Evolutionary conservation across 257 asterid genomes (phyloP), one percentile per base, ranked within the genome.

Genomic region (Solanum sitiens): DNA sequence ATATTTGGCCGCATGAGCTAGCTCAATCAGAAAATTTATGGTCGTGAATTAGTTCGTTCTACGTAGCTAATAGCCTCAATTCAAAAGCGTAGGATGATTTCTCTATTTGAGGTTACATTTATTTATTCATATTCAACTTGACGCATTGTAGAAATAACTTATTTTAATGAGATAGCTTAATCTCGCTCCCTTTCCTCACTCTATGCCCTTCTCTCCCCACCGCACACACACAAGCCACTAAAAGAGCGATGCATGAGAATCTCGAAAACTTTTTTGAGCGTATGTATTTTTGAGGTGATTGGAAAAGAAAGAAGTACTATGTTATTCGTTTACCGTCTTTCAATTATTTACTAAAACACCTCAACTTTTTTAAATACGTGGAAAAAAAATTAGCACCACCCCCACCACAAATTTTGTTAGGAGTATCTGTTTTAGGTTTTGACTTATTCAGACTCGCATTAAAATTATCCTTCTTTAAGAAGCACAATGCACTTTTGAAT

Each of bases 141-240:
- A 4, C 18, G 3, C 1, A 1, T 3, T 2, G 0, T 32, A 18
- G 0, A 70, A 70, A 30, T 20, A 0, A 16, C 21, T 70, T 70
- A 14, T 15, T 68, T 12, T 11, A 0, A 10, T 9, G 3, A 9
- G 13, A 8, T 8, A 8, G 8, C 8, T 59, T 0, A 59, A 20
- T 59, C 68, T 20, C 27, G 0, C 68, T 59, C 68, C 68, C 27
- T 59, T 59, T 13, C 27, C 13, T 59, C 67, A 3, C 25, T 1
- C 30, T 8, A 59, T 20, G 0, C 65, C 25, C 11, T 56, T 56
- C n/a, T 56, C n/a, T 20, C 67, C 67, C 67, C 25, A 8, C 67
- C 25, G 3, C 67, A 0, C 65, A 16, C 65, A 18, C 65, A 50
- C 61, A 0, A 6, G 11, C 27, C 68, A 61, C 68, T 61, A 61